These are phyloP conservation scores for Helichrysum umbraculigerum DNA, from an alignment of 129 eudicot genomes.

Conservation along the genomic window DNA sequence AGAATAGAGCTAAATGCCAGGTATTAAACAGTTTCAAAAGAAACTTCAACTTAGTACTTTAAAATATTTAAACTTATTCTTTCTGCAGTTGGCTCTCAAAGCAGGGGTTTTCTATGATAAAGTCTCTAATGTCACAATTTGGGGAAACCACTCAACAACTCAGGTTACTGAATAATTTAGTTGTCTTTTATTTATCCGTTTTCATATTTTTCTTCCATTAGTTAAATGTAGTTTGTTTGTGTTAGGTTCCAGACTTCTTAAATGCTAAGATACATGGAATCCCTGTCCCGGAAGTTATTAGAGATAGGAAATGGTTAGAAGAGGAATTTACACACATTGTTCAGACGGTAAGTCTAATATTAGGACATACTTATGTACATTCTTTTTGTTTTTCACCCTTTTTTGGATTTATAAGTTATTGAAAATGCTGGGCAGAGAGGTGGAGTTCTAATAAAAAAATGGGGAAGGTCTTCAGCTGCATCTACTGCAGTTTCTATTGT, in stretches of 20 bases:
- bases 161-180: conserved; percentile 47
- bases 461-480: conserved; percentile 99
- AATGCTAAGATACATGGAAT: conserved; percentile 83
- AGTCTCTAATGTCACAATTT: conserved; percentile 92
- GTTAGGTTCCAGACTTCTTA: conserved; percentile 89
- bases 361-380: background rate
- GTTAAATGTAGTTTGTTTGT: conserved; percentile 11
- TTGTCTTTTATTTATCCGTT: background rate
- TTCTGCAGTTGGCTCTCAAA: conserved; percentile 80
- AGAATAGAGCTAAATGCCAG: conserved; percentile 99
- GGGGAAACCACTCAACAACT: conserved; percentile 99
- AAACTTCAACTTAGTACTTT: background rate
- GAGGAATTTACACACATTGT: conserved; percentile 84
- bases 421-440: conserved; percentile 67
- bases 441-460: conserved; percentile 79
- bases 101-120: conserved; percentile 98
- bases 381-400: background rate
- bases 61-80: background rate
- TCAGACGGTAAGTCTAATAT: conserved; percentile 63
- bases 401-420: background rate
- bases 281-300: conserved; percentile 84
- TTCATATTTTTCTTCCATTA: background rate
- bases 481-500: conserved; percentile 98
- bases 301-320: conserved; percentile 89
- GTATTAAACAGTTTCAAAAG: conserved; percentile 31